Percentiles rank a stretch among this genome's conserved stretches.
These are phyloP conservation scores for Fennellomyces sp. DNA, from an alignment of 371 early-diverging fungal species.

Conservation along the genomic window DNA sequence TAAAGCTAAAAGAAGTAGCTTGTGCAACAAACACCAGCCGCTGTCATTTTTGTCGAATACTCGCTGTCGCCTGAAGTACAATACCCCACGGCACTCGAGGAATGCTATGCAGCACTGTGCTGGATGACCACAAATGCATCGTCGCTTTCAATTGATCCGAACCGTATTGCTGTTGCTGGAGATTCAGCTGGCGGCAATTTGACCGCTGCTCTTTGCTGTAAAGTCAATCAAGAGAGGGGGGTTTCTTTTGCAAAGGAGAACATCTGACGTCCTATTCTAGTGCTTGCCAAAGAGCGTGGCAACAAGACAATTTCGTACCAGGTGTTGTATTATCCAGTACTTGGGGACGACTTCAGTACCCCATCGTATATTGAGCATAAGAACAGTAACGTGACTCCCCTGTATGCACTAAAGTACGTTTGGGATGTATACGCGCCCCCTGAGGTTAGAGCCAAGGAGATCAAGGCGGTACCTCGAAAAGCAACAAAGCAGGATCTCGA, in stretches of 20 bases:
- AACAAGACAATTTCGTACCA: constrained; percentile 2
- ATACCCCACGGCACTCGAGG: constrained; percentile 32
- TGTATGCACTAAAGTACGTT: not conserved
- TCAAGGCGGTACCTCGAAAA: constrained; percentile 16
- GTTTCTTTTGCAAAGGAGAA: no score
- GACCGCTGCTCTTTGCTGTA: constrained; percentile 27
- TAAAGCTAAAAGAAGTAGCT: not conserved
- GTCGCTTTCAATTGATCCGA: constrained; percentile 19
- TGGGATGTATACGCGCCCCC: not conserved
- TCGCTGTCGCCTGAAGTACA: constrained; percentile 23
- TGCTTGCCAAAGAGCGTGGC: constrained; percentile 12
- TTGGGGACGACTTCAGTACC: constrained; percentile 10
- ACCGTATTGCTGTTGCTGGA: constrained; percentile 29
- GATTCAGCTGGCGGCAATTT: constrained; percentile 44
- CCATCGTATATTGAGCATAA: constrained; percentile 2
- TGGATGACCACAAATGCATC: constrained; percentile 23
- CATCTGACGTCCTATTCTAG: not conserved
- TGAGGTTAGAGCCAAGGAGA: not conserved
- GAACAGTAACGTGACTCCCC: not conserved
- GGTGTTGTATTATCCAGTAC: constrained; percentile 12
- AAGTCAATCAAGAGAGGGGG: not conserved
- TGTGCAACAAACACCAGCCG: constrained; percentile 8
- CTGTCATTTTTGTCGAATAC: constrained; percentile 28
- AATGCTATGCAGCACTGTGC: constrained; percentile 30
- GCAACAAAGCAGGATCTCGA: constrained; percentile 25